These are phyloP conservation scores for Hypoxylon rubiginosum DNA, from an alignment of 2,329 filamentous ascomycete species.

Conservation along the genomic window DNA sequence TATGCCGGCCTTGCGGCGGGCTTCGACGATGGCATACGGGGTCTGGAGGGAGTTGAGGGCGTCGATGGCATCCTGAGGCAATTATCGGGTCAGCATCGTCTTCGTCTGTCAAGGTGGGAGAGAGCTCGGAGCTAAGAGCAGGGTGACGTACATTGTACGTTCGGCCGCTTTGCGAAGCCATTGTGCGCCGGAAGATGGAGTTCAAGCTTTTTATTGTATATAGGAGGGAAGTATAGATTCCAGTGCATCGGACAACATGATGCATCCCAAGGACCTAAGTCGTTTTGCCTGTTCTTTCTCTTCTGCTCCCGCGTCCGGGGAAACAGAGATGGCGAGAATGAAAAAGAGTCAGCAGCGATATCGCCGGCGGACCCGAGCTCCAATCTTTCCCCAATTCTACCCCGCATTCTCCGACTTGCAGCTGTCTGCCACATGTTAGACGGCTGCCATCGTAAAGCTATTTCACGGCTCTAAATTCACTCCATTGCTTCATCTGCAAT, in stretches of 20 bases:
- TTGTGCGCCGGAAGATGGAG: conserved; percentile 41
- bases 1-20: conserved; percentile 79
- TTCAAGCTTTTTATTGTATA: conserved; percentile 28
- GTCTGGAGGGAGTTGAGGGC: conserved; percentile 92
- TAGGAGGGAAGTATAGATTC: conserved; percentile 21
- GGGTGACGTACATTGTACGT: conserved; percentile 46
- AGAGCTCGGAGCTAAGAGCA: conserved; percentile 15
- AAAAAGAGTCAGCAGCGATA: conserved; percentile 37
- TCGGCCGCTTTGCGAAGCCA: conserved; percentile 44
- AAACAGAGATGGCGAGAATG: conserved; percentile 30
- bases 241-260: conserved; percentile 47
- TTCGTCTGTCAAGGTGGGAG: not conserved
- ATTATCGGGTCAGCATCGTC: conserved; percentile 25
- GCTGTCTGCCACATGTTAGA: not conserved
- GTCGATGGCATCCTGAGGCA: conserved; percentile 80
- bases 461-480: no score
- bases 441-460: not conserved
- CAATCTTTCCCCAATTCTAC: conserved; percentile 14
- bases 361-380: conserved; percentile 17
- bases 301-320: conserved; percentile 21
- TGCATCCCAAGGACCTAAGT: conserved; percentile 43
- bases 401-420: conserved; percentile 32
- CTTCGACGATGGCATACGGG: conserved; percentile 84
- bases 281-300: conserved; percentile 22
- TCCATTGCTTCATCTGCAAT: no score